phyloP scores from a whole-genome alignment of 2,329 filamentous ascomycete species.

The Cercospora sp. region DNA sequence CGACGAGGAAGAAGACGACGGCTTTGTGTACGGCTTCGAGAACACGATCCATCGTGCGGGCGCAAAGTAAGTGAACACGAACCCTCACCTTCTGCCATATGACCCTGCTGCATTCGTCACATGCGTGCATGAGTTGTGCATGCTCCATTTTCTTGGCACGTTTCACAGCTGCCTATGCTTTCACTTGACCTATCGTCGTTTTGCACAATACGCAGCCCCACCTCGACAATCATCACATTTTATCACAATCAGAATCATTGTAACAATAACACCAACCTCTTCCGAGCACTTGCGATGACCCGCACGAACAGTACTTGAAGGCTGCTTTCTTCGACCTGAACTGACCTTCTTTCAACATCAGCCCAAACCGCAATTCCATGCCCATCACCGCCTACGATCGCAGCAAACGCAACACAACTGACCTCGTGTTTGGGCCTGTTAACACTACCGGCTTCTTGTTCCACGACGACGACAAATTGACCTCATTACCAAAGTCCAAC shows the following conservation, averaged over 20 bases:
- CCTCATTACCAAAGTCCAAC: constrained; percentile 37
- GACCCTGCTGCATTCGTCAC: background rate
- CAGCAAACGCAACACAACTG: constrained; percentile 57
- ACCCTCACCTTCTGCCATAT: background rate
- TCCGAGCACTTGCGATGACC: constrained; percentile 18
- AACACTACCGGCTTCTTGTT: constrained; percentile 85
- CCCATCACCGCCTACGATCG: constrained; percentile 74
- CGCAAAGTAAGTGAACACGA: constrained; percentile 73
- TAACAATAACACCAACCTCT: constrained; percentile 17
- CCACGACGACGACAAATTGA: constrained; percentile 59
- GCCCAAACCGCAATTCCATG: constrained; percentile 90
- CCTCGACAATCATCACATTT: constrained; percentile 12
- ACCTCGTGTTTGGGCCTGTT: constrained; percentile 69
- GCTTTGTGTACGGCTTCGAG: constrained; percentile 53
- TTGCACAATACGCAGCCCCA: constrained; percentile 4
- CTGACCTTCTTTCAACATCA: constrained; percentile 43
- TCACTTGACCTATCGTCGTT: constrained; percentile 14
- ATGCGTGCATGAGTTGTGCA: constrained; percentile 11
- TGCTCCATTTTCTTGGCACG: constrained; percentile 1
- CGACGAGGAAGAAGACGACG: constrained; percentile 82
- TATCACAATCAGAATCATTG: constrained; percentile 17
- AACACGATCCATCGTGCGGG: constrained; percentile 70
- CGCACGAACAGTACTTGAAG: constrained; percentile 18
- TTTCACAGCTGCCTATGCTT: background rate
- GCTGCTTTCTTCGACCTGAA: constrained; percentile 9